These are phyloP conservation scores for Schrenkiella parvula DNA, from an alignment of 345 rosid species.

Conservation along the genomic window DNA sequence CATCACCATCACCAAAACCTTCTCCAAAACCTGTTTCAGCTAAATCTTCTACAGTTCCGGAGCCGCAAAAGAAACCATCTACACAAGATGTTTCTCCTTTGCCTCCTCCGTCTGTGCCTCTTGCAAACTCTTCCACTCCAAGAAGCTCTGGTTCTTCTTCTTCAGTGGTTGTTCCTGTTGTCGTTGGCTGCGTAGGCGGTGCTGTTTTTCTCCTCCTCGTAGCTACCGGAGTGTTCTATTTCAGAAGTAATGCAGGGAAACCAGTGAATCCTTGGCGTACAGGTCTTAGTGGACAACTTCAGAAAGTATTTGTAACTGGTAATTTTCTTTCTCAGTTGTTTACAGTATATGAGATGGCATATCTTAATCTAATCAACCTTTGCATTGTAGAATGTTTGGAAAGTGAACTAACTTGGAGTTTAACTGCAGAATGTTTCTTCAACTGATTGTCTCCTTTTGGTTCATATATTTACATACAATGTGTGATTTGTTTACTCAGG, in stretches of 20 bases:
- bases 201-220: constrained; percentile 36
- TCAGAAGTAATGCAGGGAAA: constrained; percentile 44
- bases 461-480: background rate
- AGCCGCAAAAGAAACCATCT: constrained; percentile 7
- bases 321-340: constrained; percentile 9
- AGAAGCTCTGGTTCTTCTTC: constrained; percentile 4
- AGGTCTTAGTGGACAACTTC: constrained; percentile 95
- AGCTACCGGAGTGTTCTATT: constrained; percentile 34
- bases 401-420: background rate
- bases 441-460: background rate
- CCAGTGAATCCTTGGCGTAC: constrained; percentile 90
- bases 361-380: background rate
- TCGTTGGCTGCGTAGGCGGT: constrained; percentile 41
- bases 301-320: constrained; percentile 83
- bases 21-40: constrained; percentile 1
- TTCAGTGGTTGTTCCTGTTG: constrained; percentile 11
- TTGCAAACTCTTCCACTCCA: background rate
- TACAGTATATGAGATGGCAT: background rate
- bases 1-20: constrained; percentile 13
- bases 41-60: background rate
- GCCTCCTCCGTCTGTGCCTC: constrained; percentile 7
- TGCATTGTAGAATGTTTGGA: background rate
- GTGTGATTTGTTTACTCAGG: constrained; percentile 45
- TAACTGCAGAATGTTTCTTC: background rate
- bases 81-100: constrained; percentile 16